Evolutionary conservation across 129 eudicot genomes (phyloP).

Genomic region (Flaveria ramosissima): DNA sequence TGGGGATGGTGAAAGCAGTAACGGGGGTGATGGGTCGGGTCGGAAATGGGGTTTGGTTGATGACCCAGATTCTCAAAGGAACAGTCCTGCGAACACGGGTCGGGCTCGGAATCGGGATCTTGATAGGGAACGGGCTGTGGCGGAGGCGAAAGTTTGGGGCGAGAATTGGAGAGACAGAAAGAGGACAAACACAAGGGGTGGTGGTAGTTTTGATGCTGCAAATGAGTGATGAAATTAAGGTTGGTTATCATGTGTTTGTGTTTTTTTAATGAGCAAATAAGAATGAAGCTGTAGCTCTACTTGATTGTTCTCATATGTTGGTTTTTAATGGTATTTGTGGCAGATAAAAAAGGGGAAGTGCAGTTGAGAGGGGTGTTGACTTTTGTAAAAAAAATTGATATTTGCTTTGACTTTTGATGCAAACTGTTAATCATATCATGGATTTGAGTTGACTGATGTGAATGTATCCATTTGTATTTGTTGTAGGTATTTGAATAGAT

Average conservation of each 20-base stretch:
- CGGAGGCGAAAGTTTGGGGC: slow-evolving; percentile 98
- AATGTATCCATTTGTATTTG: slow-evolving; percentile 7
- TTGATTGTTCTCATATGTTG: slow-evolving; percentile 40
- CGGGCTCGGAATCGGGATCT: slow-evolving; percentile 73
- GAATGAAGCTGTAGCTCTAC: slow-evolving; percentile 30
- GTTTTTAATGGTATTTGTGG: slow-evolving; percentile 33
- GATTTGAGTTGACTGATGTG: slow-evolving; percentile 34
- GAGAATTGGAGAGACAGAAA: slow-evolving; percentile 95
- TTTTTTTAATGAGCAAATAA: slow-evolving; percentile 32
- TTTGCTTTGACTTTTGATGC: slow-evolving; percentile 36
- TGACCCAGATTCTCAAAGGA: slow-evolving; percentile 57
- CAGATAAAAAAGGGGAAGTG: slow-evolving; percentile 26
- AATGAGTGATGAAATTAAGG: slow-evolving; percentile 46
- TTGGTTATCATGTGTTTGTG: slow-evolving; percentile 19
- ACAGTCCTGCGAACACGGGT: slow-evolving; percentile 75
- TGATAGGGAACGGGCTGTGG: slow-evolving; percentile 92
- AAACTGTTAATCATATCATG: slow-evolving; percentile 42
- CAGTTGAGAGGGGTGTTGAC: slow-evolving; percentile 42
- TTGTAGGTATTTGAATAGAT: slow-evolving; percentile 17
- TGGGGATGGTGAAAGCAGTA: slow-evolving; percentile 58
- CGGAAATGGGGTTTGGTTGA: slow-evolving; percentile 60
- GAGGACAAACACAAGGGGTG: slow-evolving; percentile 46
- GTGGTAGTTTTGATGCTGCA: slow-evolving; percentile 71
- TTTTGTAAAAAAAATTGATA: slow-evolving; percentile 41
- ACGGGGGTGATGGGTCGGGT: slow-evolving; percentile 80